Conservation (phyloP, 2,329 filamentous ascomycete species). For the Nigrospora oryzae region DNA sequence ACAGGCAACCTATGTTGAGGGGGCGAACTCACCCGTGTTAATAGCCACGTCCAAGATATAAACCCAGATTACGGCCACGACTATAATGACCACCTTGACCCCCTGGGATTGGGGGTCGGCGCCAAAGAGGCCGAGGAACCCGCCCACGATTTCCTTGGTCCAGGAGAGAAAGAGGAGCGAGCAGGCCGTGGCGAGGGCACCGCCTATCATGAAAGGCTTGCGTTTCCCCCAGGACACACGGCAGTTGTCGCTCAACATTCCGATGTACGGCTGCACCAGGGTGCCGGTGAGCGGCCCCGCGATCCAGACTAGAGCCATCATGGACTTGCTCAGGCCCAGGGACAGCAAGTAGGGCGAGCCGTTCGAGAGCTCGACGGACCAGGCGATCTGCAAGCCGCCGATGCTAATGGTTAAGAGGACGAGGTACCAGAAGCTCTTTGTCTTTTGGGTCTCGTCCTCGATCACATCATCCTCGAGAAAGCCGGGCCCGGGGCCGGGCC, state of each 20-base stretch:
- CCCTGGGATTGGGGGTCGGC: conserved; percentile 55
- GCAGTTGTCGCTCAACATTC: conserved; percentile 73
- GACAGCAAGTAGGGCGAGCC: conserved; percentile 79
- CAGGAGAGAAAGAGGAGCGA: conserved; percentile 65
- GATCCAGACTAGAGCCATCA: conserved; percentile 80
- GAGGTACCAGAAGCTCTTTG: conserved; percentile 80
- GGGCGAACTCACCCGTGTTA: conserved; percentile 61
- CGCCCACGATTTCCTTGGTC: conserved; percentile 63
- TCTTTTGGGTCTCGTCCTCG: conserved; percentile 45
- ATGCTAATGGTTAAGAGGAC: conserved; percentile 80
- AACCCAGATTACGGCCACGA: conserved; percentile 76
- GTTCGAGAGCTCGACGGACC: conserved; percentile 91
- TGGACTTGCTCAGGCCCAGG: conserved; percentile 71
- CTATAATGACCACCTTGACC: conserved; percentile 59
- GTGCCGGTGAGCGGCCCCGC: conserved; percentile 72
- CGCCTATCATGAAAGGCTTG: conserved; percentile 73
- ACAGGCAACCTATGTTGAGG: neutral
- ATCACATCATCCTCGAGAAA: conserved; percentile 26
- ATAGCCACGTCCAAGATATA: conserved; percentile 91
- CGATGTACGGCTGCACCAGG: conserved; percentile 74
- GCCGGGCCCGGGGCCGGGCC: neutral
- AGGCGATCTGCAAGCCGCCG: conserved; percentile 85
- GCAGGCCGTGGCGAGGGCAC: conserved; percentile 56
- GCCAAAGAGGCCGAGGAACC: conserved; percentile 62
- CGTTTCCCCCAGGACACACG: conserved; percentile 67